A percentile compares a stretch with the other conserved stretches of the same genome.
Evolutionary conservation across 176 grass and related monocot species (phyloP).

Genomic region (Poa annua): DNA sequence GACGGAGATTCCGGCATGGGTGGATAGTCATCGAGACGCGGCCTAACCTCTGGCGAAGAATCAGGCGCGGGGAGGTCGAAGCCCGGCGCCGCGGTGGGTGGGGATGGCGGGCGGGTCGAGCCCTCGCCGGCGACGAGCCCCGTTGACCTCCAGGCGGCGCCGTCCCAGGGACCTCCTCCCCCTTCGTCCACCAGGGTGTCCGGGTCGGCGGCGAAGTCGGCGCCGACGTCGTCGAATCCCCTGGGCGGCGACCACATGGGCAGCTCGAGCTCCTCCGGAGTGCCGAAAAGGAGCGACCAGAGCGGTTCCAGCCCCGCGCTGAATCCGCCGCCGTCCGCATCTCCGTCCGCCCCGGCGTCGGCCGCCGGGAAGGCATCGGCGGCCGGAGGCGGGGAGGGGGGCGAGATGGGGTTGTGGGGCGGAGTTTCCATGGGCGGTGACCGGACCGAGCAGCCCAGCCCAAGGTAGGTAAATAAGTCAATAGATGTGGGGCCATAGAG

Average conservation of each 20-base stretch:
- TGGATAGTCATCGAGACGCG: neutral
- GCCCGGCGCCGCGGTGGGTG: neutral
- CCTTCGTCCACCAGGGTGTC: slow-evolving; percentile 36
- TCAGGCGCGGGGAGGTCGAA: neutral
- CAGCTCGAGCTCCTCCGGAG: slow-evolving; percentile 50
- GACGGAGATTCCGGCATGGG: neutral
- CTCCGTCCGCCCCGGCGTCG: slow-evolving; percentile 16
- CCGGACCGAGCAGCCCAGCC: neutral
- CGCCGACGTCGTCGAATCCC: slow-evolving; percentile 44
- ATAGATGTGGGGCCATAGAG: neutral
- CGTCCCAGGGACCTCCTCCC: slow-evolving; percentile 51
- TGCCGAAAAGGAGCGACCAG: slow-evolving; percentile 47
- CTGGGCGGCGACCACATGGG: slow-evolving; percentile 57
- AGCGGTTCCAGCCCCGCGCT: slow-evolving; percentile 40
- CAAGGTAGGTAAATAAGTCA: slow-evolving; percentile 24
- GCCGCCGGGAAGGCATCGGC: slow-evolving; percentile 2
- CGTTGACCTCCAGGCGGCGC: slow-evolving; percentile 44
- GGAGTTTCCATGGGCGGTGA: slow-evolving; percentile 36
- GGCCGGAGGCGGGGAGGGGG: slow-evolving; percentile 26
- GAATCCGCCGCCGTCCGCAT: neutral
- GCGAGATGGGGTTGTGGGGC: slow-evolving; percentile 40
- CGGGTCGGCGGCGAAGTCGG: slow-evolving; percentile 33
- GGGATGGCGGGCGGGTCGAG: neutral
- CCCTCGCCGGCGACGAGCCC: slow-evolving; percentile 47
- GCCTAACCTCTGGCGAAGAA: slow-evolving; percentile 13